Base-by-base conservation (phyloP, 805 yeast genomes). In the Wickerhamomyces silvicola region DNA sequence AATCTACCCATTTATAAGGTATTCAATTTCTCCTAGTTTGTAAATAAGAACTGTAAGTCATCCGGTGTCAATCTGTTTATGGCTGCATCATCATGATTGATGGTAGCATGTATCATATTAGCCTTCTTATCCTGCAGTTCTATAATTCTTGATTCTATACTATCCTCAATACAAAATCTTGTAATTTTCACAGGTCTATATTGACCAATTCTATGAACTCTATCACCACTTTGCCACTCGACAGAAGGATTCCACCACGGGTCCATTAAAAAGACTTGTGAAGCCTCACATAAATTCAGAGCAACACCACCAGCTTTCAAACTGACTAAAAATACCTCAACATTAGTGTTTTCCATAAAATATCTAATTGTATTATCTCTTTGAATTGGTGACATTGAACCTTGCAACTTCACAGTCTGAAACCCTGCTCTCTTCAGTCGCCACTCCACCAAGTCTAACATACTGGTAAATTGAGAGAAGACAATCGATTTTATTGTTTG, bases 201-300 rank as follows among this genome's bases (percentile, higher is more conserved):
- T 56, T 92, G 99, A 6, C 97, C 97, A 41, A 92, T 92, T 60
- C 99, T 76, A 59, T 92, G 97, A 15, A 92, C 97, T 62, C 99
- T 77, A 58, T 92, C 99, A 59, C 95, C 95, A 31, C 94, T 81
- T 57, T 92, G 99, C 87, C 97, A 92, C 56, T 92, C 98, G 7
- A 90, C 92, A 45, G 94, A 82, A 2, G 97, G 97, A 54, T 92
- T 94, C 97, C 98, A 92, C 98, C 98, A 92, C 22, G 97, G 97
- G 50, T 92, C 99, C 66, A 92, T 67, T 27, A 92, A 69, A 46
- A 92, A 92, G 28, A 92, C 97, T 50, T 90, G 97, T 3, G 94
- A 87, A 0, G 98, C 97, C 50, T 94, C 99, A 51, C 96, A 90
- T 42, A 92, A 66, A 54, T 92, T 92, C 43, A 92, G 67, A 0